Percentiles rank a stretch among this genome's conserved stretches.
Evolutionary conservation across 1,284 basidiomycete species (phyloP).

Genomic region (Coriolopsis trogii): DNA sequence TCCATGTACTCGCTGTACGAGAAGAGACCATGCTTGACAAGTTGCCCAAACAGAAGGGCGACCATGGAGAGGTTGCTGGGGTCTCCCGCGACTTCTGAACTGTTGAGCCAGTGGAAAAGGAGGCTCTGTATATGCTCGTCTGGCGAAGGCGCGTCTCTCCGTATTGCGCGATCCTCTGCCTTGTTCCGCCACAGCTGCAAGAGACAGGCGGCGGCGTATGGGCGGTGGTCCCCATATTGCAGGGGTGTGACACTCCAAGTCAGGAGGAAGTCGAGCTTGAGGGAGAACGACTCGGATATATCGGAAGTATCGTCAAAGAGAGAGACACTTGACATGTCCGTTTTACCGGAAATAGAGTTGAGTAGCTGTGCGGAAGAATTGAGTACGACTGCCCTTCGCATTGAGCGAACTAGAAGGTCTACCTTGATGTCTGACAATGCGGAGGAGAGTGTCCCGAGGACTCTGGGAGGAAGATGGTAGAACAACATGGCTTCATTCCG

Average conservation of each 20-base stretch:
- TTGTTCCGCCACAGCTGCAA: conserved; percentile 72
- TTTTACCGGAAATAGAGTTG: conserved; percentile 77
- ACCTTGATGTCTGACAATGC: conserved; percentile 65
- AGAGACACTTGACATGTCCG: conserved; percentile 61
- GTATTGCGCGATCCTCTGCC: conserved; percentile 60
- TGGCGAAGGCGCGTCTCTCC: conserved; percentile 58
- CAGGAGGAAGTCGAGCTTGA: conserved; percentile 80
- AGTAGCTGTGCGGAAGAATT: conserved; percentile 55
- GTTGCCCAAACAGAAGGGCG: conserved; percentile 78
- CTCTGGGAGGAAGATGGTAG: conserved; percentile 60
- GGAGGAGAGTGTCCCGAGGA: conserved; percentile 45
- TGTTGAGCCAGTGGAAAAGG: conserved; percentile 87
- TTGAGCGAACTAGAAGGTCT: conserved; percentile 1
- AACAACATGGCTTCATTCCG: conserved; percentile 84
- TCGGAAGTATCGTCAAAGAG: conserved; percentile 61
- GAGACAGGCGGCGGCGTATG: conserved; percentile 80
- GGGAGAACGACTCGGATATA: conserved; percentile 52
- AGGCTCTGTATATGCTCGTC: conserved; percentile 68
- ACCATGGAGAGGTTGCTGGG: conserved; percentile 61
- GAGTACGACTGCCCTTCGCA: not conserved
- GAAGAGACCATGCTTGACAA: conserved; percentile 77
- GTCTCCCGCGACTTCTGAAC: conserved; percentile 62
- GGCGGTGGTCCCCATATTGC: conserved; percentile 85
- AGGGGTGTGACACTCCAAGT: conserved; percentile 87
- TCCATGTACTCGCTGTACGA: conserved; percentile 87